A percentile compares a stretch with the other conserved stretches of the same genome.
These are phyloP conservation scores for Backusella parvicylindrica DNA, from an alignment of 192 early-diverging fungal genomes.

Conservation along the genomic window DNA sequence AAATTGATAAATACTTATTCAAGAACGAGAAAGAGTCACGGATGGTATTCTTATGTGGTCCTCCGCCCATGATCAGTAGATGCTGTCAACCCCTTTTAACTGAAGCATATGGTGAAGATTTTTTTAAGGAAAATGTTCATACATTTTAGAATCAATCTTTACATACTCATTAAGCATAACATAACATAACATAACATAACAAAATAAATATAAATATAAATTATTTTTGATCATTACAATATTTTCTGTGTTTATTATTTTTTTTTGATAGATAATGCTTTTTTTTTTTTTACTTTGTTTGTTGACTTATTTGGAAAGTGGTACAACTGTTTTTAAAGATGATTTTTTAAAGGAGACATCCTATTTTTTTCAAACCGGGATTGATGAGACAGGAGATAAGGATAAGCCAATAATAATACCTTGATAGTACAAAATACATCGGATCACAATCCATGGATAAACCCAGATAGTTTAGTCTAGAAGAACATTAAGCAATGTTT, in stretches of 20 bases:
- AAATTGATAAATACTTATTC: neutral
- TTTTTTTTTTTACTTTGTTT: neutral
- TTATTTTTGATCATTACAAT: neutral
- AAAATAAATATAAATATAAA: neutral
- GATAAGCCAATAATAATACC: neutral
- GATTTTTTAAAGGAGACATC: neutral
- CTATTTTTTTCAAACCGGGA: neutral
- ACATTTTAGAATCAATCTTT: neutral
- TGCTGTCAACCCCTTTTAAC: constrained; percentile 34
- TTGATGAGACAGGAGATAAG: neutral
- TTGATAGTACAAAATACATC: neutral
- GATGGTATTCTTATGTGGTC: constrained; percentile 41
- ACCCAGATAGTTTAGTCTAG: neutral
- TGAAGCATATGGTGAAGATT: constrained; percentile 6
- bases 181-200: neutral
- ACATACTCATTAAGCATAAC: neutral
- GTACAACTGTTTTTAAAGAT: neutral
- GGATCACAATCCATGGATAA: neutral
- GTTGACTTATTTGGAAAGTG: neutral
- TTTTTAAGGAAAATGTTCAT: neutral
- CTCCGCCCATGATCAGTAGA: constrained; percentile 37
- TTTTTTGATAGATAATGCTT: neutral
- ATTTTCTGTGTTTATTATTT: neutral
- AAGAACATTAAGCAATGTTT: neutral
- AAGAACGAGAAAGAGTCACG: constrained; percentile 37